A percentile compares a stretch with the other conserved stretches of the same genome.
Evolutionary conservation across 176 grass and related monocot species (phyloP).

Genomic region (Bolboschoenus planiculmis): DNA sequence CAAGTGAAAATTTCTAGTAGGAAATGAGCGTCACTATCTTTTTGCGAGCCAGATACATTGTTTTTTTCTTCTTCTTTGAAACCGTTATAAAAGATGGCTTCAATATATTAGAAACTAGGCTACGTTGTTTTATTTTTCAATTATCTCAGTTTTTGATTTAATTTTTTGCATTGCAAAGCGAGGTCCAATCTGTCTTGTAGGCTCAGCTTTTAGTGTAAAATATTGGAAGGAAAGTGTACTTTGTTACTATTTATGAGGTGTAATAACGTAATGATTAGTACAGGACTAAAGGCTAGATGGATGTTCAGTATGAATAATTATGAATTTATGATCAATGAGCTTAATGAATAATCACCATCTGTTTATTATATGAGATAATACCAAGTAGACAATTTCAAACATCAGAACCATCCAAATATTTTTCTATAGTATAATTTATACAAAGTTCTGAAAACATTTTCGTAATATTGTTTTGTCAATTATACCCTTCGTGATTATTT

Average conservation of each 20-base stretch:
- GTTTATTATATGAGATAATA: not conserved
- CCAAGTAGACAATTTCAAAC: not conserved
- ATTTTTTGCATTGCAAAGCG: not conserved
- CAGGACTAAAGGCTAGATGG: not conserved
- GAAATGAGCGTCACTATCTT: not conserved
- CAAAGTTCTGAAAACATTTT: not conserved
- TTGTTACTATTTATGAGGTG: slow-evolving; percentile 4
- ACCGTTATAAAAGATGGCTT: not conserved
- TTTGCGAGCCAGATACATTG: not conserved
- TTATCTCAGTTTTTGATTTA: slow-evolving; percentile 1
- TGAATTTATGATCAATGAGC: not conserved
- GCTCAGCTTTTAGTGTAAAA: not conserved
- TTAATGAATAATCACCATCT: not conserved
- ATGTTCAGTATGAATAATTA: not conserved
- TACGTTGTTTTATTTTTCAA: not conserved
- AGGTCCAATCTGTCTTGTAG: slow-evolving; percentile 13
- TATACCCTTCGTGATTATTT: not conserved
- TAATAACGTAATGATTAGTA: slow-evolving; percentile 12
- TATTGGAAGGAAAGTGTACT: slow-evolving; percentile 2
- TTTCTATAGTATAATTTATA: not conserved
- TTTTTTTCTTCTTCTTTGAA: not conserved
- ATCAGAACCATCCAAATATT: not conserved
- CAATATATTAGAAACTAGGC: slow-evolving; percentile 14
- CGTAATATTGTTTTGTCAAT: not conserved
- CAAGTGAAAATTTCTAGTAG: not conserved